Evolutionary conservation across 2,329 filamentous ascomycete species (phyloP), one percentile per base, ranked within the genome.

Genomic region (Leptographium galeiforme): DNA sequence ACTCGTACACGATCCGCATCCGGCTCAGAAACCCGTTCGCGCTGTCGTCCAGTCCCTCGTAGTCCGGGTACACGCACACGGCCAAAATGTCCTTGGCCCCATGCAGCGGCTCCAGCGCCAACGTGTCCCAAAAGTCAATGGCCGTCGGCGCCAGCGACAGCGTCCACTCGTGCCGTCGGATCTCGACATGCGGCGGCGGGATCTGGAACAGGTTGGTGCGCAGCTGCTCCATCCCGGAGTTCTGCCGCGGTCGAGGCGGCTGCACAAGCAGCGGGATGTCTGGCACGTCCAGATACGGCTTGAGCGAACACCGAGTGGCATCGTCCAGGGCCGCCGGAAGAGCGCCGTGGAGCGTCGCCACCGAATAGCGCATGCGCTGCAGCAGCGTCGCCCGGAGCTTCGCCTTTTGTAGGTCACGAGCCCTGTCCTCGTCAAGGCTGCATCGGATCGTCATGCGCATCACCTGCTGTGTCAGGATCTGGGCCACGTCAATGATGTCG

Each of bases 101-200:
- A 55, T 79, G 79, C 10, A 79, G 79, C 4, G 88, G 88, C 2
- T 80, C 80, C 2, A 95, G 73, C 0, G 87, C 85, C 18, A 94
- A 70, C 48, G 83, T 82, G 63, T 93, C 87, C 89, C 88, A 94
- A 62, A 93, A 95, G 1, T 76, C 70, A 19, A 91, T 70, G 0
- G 86, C 84, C 0, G 87, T 79, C 2, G 88, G 85, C 25, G 91
- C 71, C 41, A 94, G 72, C 12, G 89, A 87, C 53, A 89, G 76
- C 48, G 77, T 78, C 2, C 76, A 75, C 41, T 89, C 84, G 19
- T 81, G 78, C 52, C 87, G 76, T 49, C 83, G 82, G 12, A 94
- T 72, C 58, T 87, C 82, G 40, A 93, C 70, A 61, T 87, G 83
- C 1, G 87, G 87, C 0, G 81, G 72, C 1, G 78, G 76, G 2